Base-by-base conservation (phyloP, 2,329 filamentous ascomycete species). In the Aspergillus clavatus region DNA sequence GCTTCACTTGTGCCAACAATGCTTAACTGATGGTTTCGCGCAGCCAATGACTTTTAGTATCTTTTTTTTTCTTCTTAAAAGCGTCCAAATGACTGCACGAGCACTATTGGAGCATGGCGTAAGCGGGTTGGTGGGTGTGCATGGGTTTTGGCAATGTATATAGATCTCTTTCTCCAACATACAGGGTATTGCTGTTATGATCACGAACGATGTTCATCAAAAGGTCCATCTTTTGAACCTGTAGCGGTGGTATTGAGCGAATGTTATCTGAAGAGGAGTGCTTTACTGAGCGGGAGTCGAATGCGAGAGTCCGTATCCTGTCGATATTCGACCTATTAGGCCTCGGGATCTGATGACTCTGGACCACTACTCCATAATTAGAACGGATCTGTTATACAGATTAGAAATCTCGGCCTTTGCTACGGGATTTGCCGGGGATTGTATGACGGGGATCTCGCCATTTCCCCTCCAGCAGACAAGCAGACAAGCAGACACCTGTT, bases 1-100 rank as follows among this genome's bases (percentile, higher is more conserved):
- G 62, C 50, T 72, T 70, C 46, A 65, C 67, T 3, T 72, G 69
- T 42, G 62, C 61, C 38, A 66, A 55, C 45, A 69, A 68, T 47
- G 51, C 58, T 3, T 29, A 35, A 3, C n/a, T 35, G 18, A 35
- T 16, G 8, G 7, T 5, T 16, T 16, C 12, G 14, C 10, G 29
- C 29, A 35, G 7, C 14, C 11, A 14, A 35, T 11, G 31, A 3
- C 7, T 35, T 21, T 18, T 7, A 24, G 8, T 24, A 24, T 24
- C 14, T 35, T 18, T 35, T 12, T 16, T 16, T 33, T 10, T 31
- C 14, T 10, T 33, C n/a, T 33, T 33, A 14, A 16, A 18, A 35
- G 31, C 31, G 31, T 35, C n/a, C 6, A 5, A 16, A 35, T 35
- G 16, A 35, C 16, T 35, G 18, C 31, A 35, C 16, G n/a, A 35